A percentile compares a stretch with the other conserved stretches of the same genome.
These are phyloP conservation scores for Xerocomus nothofagi DNA, from an alignment of 1,284 basidiomycete species.

Conservation along the genomic window DNA sequence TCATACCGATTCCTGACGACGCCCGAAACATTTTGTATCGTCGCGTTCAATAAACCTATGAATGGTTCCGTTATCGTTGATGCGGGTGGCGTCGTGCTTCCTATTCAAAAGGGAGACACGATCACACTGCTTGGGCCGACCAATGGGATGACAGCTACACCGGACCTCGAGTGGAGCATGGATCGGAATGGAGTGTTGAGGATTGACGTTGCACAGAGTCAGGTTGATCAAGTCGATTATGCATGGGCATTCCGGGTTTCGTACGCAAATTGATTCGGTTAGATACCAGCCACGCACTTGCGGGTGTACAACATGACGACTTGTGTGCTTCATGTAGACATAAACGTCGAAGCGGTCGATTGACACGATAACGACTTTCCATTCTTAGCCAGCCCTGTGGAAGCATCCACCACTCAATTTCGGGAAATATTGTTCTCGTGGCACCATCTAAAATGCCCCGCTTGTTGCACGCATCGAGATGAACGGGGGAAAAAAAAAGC, in stretches of 20 bases:
- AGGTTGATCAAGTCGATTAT: slow-evolving; percentile 34
- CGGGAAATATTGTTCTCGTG: slow-evolving; percentile 4
- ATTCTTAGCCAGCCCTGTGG: neutral
- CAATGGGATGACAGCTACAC: neutral
- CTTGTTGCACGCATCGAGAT: slow-evolving; percentile 4
- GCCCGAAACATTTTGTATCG: slow-evolving; percentile 50
- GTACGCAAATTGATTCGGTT: slow-evolving; percentile 25
- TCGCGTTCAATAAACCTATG: slow-evolving; percentile 42
- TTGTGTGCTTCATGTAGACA: neutral
- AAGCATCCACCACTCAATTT: slow-evolving; percentile 5
- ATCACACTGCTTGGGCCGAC: slow-evolving; percentile 43
- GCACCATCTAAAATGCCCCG: neutral
- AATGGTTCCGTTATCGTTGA: slow-evolving; percentile 38
- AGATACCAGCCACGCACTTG: neutral
- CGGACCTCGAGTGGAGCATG: slow-evolving; percentile 21
- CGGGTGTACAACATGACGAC: neutral
- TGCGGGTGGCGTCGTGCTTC: slow-evolving; percentile 40
- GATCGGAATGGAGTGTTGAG: slow-evolving; percentile 30
- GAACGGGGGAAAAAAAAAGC: neutral
- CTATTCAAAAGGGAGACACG: slow-evolving; percentile 45
- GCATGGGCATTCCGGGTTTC: slow-evolving; percentile 48
- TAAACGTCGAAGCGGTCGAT: neutral
- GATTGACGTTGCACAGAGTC: slow-evolving; percentile 35
- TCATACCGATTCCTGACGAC: slow-evolving; percentile 53
- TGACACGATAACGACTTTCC: neutral